Evolutionary conservation across 495 filamentous ascomycete genomes (phyloP), one percentile per base, ranked within the genome.

Genomic region (Neurospora intermedia): DNA sequence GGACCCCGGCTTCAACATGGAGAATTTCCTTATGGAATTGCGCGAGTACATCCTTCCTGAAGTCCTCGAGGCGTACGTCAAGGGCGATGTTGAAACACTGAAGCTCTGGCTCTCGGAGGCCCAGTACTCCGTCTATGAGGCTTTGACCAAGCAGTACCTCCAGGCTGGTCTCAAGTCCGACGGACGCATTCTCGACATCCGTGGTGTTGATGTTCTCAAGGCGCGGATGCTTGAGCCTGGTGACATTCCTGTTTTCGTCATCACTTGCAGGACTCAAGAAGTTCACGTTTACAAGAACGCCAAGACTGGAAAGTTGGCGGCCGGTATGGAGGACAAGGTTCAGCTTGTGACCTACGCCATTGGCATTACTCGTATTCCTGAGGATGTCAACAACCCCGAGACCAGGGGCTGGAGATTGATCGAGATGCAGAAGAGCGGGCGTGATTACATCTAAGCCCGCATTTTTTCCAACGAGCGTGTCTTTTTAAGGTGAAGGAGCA

Each of bases 291-390:
- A 97, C 84, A 88, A 91, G 48, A 96, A 98, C 76, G 88, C 89
- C 45, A 98, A 99, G 86, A 91, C 92, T 0, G 88, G 88, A 72
- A 86, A 97, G 77, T 88, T 99, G 48, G 94, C 94, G 23, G 96
- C 96, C n/a, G 96, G 96, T 41, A 97, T 97, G 93, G 96, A 99
- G 81, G 96, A 99, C 82, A 94, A 92, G 83, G 96, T 99, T 41
- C 95, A 98, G 81, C 91, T 96, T 73, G 96, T 99, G 75, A 98
- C 96, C 1, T 99, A 99, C 77, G 96, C 94, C 59, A 98, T 99
- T 76, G 96, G 96, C 71, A 90, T 98, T 71, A 98, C 96, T 2
- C 86, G 96, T 71, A 89, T 97, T 45, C 88, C 95, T 31, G 96
- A 99, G 78, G 96, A 99, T 75, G 96, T 98, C 71, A 94, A 89